A percentile compares a stretch with the other conserved stretches of the same genome.
phyloP scores from a whole-genome alignment of 352 stramenopile genomes.

The Elongisporangium senticosum region DNA sequence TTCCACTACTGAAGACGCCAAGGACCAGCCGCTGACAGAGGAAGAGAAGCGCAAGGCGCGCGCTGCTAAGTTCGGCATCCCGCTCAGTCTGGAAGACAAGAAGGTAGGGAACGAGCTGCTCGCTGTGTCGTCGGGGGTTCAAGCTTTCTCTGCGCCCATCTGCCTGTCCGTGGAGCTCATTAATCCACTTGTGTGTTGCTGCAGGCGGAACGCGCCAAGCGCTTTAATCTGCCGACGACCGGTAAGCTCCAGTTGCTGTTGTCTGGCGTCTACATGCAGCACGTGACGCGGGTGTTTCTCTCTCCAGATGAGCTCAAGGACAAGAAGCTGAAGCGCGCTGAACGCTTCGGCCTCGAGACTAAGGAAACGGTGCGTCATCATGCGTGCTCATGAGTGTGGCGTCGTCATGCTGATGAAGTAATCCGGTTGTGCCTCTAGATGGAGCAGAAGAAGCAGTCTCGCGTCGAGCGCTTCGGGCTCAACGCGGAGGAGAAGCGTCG shows the following conservation, averaged over 20 bases:
- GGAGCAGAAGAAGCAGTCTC: slow-evolving; percentile 76
- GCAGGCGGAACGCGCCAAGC: slow-evolving; percentile 71
- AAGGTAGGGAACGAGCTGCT: slow-evolving; percentile 36
- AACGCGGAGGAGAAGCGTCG: slow-evolving; percentile 77
- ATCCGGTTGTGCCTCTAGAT: slow-evolving; percentile 30
- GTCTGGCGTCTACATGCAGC: neutral
- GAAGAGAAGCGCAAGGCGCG: slow-evolving; percentile 74
- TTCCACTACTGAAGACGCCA: neutral
- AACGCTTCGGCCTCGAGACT: slow-evolving; percentile 78
- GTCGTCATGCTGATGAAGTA: neutral
- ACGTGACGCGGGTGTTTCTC: neutral
- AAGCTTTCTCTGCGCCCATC: neutral
- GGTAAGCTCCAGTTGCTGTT: slow-evolving; percentile 13
- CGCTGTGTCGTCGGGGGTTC: neutral
- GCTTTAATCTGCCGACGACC: slow-evolving; percentile 54
- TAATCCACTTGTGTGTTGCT: slow-evolving; percentile 5
- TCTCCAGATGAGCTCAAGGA: slow-evolving; percentile 33
- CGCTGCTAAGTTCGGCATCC: slow-evolving; percentile 78
- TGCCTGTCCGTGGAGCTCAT: neutral
- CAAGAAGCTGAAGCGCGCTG: slow-evolving; percentile 71
- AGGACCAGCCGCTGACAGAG: slow-evolving; percentile 39
- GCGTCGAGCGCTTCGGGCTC: slow-evolving; percentile 75
- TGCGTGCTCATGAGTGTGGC: neutral
- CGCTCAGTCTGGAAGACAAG: slow-evolving; percentile 66
- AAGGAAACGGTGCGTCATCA: slow-evolving; percentile 47